These are phyloP conservation scores for Blastosporella zonata DNA, from an alignment of 1,284 basidiomycete genomes.

Conservation along the genomic window DNA sequence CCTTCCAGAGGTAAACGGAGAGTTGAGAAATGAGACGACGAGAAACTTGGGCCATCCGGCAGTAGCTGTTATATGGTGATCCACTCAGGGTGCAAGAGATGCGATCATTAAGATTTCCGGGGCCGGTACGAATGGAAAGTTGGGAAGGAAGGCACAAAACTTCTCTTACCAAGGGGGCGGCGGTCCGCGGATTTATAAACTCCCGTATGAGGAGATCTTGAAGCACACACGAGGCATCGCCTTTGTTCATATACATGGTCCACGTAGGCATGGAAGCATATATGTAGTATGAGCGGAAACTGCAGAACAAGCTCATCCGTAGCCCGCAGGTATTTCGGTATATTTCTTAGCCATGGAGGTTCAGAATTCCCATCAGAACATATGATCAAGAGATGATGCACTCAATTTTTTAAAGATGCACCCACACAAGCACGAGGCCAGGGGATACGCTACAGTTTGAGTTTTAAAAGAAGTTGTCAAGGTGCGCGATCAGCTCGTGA, in stretches of 20 bases:
- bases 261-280: too few relatives aligned
- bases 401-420: constrained; percentile 6
- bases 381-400: too few relatives aligned
- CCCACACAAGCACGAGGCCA: constrained; percentile 22
- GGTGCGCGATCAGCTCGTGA: too few relatives aligned
- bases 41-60: constrained; percentile 10
- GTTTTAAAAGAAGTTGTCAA: constrained; percentile 13
- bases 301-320: too few relatives aligned
- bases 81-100: constrained; percentile 23
- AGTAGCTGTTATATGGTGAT: constrained; percentile 20
- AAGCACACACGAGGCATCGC: too few relatives aligned
- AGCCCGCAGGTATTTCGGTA: too few relatives aligned
- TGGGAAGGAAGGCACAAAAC: constrained; percentile 8
- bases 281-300: too few relatives aligned
- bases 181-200: constrained; percentile 35
- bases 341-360: too few relatives aligned
- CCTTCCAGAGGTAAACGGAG: constrained; percentile 19
- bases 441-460: constrained; percentile 13
- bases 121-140: constrained; percentile 27
- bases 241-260: too few relatives aligned
- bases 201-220: constrained; percentile 18
- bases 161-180: constrained; percentile 27
- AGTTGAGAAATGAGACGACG: constrained; percentile 6
- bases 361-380: too few relatives aligned
- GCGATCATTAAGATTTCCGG: constrained; percentile 37